These are phyloP conservation scores for Misopates orontium DNA, from an alignment of 257 asterid genomes.

Conservation along the genomic window DNA sequence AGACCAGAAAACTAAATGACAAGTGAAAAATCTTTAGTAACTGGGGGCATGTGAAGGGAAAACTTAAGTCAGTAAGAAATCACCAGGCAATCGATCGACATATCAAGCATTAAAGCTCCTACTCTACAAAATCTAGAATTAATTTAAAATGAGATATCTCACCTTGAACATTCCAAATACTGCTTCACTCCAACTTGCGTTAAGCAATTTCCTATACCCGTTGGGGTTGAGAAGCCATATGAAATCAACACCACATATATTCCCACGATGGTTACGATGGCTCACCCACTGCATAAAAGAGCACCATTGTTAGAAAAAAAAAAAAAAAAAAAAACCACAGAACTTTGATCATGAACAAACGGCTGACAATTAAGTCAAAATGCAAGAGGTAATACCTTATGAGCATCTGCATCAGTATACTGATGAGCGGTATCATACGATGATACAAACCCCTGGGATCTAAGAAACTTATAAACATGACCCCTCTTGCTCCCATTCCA, in stretches of 20 bases:
- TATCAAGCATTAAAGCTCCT: too few relatives aligned
- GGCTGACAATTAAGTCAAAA: not conserved
- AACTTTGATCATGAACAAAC: too few relatives aligned
- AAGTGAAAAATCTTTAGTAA: too few relatives aligned
- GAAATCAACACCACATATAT: slow-evolving; percentile 96
- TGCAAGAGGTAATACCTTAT: slow-evolving; percentile 53
- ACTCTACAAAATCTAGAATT: too few relatives aligned
- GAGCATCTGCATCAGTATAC: slow-evolving; percentile 96
- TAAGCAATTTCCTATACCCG: slow-evolving; percentile 75
- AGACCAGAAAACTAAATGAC: too few relatives aligned
- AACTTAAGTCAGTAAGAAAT: too few relatives aligned
- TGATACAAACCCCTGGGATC: slow-evolving; percentile 98
- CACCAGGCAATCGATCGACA: too few relatives aligned
- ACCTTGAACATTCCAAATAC: slow-evolving; percentile 98
- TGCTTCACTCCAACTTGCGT: slow-evolving; percentile 96
- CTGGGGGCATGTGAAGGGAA: too few relatives aligned
- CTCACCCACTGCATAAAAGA: slow-evolving; percentile 79
- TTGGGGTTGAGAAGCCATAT: slow-evolving; percentile 99
- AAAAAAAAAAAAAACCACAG: too few relatives aligned
- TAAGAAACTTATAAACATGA: slow-evolving; percentile 85
- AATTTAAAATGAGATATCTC: slow-evolving; percentile 13
- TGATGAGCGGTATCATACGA: slow-evolving; percentile 97
- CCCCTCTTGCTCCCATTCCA: slow-evolving; percentile 99
- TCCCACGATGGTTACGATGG: slow-evolving; percentile 98
- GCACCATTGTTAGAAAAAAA: slow-evolving; percentile 23